Conservation (phyloP, 257 asterid species). For the Solanum paucissectum region DNA sequence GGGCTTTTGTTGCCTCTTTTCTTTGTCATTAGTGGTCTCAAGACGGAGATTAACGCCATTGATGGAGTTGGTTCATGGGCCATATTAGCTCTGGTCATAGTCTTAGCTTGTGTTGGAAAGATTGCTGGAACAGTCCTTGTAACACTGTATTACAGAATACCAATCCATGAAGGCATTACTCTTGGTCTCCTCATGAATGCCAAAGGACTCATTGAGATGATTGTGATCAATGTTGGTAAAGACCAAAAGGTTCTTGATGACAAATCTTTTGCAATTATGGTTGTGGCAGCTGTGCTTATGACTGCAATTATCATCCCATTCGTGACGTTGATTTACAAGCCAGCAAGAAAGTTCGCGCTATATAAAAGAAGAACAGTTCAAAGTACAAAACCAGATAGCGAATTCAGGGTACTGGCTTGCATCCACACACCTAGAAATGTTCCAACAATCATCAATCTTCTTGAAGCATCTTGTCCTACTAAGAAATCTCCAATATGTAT, state of each 20-base stretch:
- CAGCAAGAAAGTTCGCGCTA: neutral
- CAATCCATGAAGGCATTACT: neutral
- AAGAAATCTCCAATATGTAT: neutral
- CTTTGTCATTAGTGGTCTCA: constrained; percentile 2
- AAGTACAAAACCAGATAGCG: neutral
- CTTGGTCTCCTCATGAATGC: constrained; percentile 3
- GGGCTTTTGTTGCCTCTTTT: constrained; percentile 5
- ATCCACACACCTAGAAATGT: neutral
- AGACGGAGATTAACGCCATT: neutral
- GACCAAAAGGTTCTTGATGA: neutral
- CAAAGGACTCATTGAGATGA: constrained; percentile 4
- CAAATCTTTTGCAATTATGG: neutral
- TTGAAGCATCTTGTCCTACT: constrained; percentile 1
- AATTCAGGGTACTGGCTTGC: constrained; percentile 1
- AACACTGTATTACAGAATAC: neutral
- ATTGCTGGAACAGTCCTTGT: neutral
- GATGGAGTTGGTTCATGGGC: neutral
- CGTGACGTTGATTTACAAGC: neutral
- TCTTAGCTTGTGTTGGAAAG: constrained; percentile 1
- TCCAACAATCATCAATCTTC: neutral
- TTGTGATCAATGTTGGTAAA: constrained; percentile 2
- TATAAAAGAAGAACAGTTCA: constrained; percentile 2
- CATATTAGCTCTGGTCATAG: neutral
- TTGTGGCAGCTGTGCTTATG: constrained; percentile 7
- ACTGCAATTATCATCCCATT: neutral